Conservation (phyloP, 495 filamentous ascomycete species). For the Pseudotulostoma volvatum region DNA sequence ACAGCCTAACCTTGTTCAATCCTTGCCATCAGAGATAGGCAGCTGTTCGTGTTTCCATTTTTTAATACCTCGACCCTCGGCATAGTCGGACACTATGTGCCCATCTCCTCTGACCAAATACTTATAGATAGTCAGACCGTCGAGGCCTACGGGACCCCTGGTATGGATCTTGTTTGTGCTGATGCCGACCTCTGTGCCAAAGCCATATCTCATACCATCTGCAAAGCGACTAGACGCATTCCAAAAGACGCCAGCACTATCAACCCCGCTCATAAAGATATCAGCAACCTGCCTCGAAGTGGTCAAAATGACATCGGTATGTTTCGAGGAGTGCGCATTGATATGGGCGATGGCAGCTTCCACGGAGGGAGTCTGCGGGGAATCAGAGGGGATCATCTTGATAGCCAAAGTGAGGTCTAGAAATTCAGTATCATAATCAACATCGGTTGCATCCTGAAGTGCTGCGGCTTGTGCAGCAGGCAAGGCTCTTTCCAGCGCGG, state of each 20-base stretch:
- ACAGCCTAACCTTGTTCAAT: neutral
- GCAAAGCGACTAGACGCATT: constrained; percentile 90
- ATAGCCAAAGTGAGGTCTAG: constrained; percentile 71
- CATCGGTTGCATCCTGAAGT: constrained; percentile 46
- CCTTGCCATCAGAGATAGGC: constrained; percentile 9
- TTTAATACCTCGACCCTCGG: constrained; percentile 44
- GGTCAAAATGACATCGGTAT: constrained; percentile 87
- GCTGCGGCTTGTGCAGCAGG: constrained; percentile 18
- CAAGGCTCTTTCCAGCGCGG: constrained; percentile 33
- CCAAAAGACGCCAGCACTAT: constrained; percentile 91
- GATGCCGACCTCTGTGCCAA: constrained; percentile 95
- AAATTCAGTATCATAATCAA: constrained; percentile 82
- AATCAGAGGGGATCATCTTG: constrained; percentile 45
- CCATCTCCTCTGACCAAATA: constrained; percentile 73
- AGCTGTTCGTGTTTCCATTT: constrained; percentile 53
- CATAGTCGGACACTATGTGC: constrained; percentile 59
- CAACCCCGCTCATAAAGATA: constrained; percentile 64
- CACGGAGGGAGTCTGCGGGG: constrained; percentile 22
- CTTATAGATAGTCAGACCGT: constrained; percentile 93
- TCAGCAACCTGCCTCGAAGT: constrained; percentile 45
- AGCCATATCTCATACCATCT: constrained; percentile 92
- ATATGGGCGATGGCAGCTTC: constrained; percentile 72
- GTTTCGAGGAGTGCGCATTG: constrained; percentile 80
- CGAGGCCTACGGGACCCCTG: constrained; percentile 80
- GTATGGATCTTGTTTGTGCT: constrained; percentile 98